Percentiles rank a stretch among this genome's conserved stretches.
Conservation (phyloP, 2,329 filamentous ascomycete species). For the Aureobasidium melanogenum region DNA sequence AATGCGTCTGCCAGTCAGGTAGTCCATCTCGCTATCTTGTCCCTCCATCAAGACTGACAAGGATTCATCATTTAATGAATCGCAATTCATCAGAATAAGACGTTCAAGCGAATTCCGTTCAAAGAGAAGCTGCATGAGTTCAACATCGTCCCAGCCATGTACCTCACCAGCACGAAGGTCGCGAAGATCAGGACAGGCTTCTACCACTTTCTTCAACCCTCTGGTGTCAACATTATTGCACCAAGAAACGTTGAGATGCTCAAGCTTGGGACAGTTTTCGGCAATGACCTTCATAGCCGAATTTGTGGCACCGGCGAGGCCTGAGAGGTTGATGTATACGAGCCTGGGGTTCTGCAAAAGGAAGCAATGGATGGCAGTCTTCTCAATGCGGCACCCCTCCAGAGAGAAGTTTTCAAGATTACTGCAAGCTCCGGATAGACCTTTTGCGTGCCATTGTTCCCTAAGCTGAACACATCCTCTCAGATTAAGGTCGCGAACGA, state of each 20-base stretch:
- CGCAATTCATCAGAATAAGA: conserved; percentile 72
- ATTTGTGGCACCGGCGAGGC: conserved; percentile 71
- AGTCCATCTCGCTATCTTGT: conserved; percentile 65
- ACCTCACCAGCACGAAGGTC: conserved; percentile 80
- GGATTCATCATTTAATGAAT: conserved; percentile 65
- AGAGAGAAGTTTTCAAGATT: conserved; percentile 84
- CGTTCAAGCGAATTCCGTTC: conserved; percentile 71
- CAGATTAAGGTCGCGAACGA: conserved; percentile 83
- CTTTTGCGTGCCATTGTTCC: conserved; percentile 67
- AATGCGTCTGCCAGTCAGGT: conserved; percentile 65
- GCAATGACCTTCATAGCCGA: conserved; percentile 79
- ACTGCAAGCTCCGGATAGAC: conserved; percentile 71
- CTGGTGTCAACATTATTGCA: conserved; percentile 75
- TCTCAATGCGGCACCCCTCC: conserved; percentile 81
- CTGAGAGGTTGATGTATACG: conserved; percentile 78
- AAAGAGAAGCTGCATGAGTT: conserved; percentile 68
- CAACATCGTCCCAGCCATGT: conserved; percentile 64
- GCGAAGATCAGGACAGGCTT: conserved; percentile 61
- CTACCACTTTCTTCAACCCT: conserved; percentile 64
- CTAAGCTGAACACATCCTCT: conserved; percentile 84
- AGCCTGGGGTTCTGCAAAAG: conserved; percentile 70
- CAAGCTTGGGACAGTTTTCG: conserved; percentile 69
- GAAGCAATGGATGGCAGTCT: conserved; percentile 66
- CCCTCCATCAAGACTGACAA: conserved; percentile 70
- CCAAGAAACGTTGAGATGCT: conserved; percentile 85